Evolutionary conservation across 1,139 yeast genomes (phyloP), one percentile per base, ranked within the genome.

Genomic region (Pichia sp.): DNA sequence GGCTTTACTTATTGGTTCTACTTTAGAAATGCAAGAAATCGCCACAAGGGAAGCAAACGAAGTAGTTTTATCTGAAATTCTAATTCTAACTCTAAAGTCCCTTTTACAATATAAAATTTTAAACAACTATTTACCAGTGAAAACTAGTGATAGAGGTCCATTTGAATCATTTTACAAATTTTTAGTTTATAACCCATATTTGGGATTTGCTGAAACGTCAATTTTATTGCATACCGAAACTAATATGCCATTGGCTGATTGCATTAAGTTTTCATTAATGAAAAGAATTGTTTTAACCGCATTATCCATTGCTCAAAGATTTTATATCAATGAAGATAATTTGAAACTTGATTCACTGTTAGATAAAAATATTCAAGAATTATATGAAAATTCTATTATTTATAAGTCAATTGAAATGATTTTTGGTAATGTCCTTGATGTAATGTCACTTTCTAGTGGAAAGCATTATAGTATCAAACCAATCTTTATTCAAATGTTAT

Each of bases 1-100:
- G 24, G 45, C 58, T 6, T 42, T 51, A 21, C 38, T 72, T 41
- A 60, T 79, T 52, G 79, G 78, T 46, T 72, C 78, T 48, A 76
- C 83, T 0, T 68, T 80, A 24, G 68, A 73, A 35, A 70, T 77
- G 72, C 58, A 67, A 38, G 87, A 80, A 53, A 70, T 78, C 22
- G 55, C 78, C 0, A 64, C 76, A 1, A 66, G 87, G 49, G 22
- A 26, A 22, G 73, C 73, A 1, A 23, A 23, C 5, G 59, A 70
- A 10, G 33, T 36, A 7, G 24, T 29, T 15, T 35, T 53, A 13
- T 41, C 51, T 14, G 50, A 52, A 21, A 47, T 49, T 31, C 41
- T 40, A 49, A 52, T 21, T 60, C 63, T 49, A 49, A 65, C 51
- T 54, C 69, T 48, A 54, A 64, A 37, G 45, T 74, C 52, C 38